A percentile compares a stretch with the other conserved stretches of the same genome.
Evolutionary conservation across 2,329 filamentous ascomycete genomes (phyloP).

Genomic region (Exophiala aquamarina): DNA sequence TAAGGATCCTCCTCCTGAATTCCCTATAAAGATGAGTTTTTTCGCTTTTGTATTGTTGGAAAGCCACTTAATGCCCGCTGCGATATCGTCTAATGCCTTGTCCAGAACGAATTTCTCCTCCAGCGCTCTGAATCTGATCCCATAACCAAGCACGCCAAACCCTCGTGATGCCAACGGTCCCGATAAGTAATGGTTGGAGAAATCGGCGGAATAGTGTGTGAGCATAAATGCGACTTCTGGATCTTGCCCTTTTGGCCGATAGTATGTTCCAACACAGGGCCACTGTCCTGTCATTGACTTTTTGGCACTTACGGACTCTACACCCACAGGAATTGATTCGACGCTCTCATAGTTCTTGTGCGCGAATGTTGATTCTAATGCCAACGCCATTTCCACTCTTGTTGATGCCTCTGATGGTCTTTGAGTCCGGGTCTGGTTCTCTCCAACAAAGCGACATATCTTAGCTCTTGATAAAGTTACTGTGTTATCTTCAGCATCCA

Average conservation of each 20-base stretch:
- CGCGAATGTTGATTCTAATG: background rate
- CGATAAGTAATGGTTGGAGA: conserved; percentile 3
- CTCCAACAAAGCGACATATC: no score
- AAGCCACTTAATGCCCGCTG: conserved; percentile 2
- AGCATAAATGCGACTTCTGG: conserved; percentile 5
- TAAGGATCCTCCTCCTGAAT: conserved; percentile 7
- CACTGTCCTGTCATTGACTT: conserved; percentile 1
- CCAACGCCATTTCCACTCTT: conserved; percentile 1
- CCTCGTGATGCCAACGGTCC: conserved; percentile 2
- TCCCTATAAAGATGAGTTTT: conserved; percentile 6
- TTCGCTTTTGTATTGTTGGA: background rate
- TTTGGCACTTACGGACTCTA: background rate
- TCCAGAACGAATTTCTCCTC: conserved; percentile 8
- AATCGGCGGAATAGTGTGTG: conserved; percentile 2
- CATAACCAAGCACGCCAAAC: conserved; percentile 2
- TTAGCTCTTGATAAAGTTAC: no score
- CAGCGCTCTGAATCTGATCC: background rate
- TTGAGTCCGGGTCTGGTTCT: no score
- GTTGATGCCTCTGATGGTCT: background rate
- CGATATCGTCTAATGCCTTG: conserved; percentile 3
- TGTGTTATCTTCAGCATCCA: no score
- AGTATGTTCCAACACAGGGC: conserved; percentile 3
- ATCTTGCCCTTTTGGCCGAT: background rate
- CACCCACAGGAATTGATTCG: background rate
- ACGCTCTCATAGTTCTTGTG: conserved; percentile 3